Conservation (phyloP, 1,284 basidiomycete genomes). For the Cystobasidiaceae sp. region DNA sequence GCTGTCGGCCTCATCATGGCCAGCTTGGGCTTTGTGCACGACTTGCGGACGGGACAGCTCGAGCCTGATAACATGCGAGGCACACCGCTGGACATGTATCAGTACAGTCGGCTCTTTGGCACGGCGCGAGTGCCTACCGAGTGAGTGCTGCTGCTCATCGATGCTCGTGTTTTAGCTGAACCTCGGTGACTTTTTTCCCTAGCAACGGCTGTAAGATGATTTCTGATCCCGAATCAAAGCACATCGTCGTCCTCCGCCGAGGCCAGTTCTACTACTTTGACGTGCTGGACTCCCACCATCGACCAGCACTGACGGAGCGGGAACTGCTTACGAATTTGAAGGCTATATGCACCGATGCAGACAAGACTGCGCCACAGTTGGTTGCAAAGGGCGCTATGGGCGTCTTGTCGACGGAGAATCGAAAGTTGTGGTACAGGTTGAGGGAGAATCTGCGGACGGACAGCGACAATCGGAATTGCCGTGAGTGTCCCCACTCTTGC, state of each 20-base stretch:
- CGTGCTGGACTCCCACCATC: conserved; percentile 76
- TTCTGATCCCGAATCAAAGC: conserved; percentile 64
- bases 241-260: conserved; percentile 80
- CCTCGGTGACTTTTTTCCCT: no score
- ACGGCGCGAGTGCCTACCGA: conserved; percentile 88
- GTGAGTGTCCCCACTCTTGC: no score
- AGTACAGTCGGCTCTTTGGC: conserved; percentile 83
- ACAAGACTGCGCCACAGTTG: conserved; percentile 69
- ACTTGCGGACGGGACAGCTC: conserved; percentile 74
- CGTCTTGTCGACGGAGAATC: conserved; percentile 84
- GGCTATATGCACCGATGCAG: conserved; percentile 83
- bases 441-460: conserved; percentile 61
- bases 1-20: conserved; percentile 84
- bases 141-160: conserved; percentile 50
- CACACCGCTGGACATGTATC: conserved; percentile 84
- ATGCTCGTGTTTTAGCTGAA: background rate
- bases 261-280: conserved; percentile 73
- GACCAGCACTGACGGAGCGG: conserved; percentile 79
- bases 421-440: conserved; percentile 81
- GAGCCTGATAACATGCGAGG: conserved; percentile 77
- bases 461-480: conserved; percentile 66
- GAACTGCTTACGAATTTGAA: conserved; percentile 83
- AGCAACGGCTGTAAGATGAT: conserved; percentile 86
- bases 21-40: conserved; percentile 89
- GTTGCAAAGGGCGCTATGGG: conserved; percentile 74